Evolutionary conservation across 2,329 filamentous ascomycete species (phyloP).

Genomic region (Fusarium devonianum): DNA sequence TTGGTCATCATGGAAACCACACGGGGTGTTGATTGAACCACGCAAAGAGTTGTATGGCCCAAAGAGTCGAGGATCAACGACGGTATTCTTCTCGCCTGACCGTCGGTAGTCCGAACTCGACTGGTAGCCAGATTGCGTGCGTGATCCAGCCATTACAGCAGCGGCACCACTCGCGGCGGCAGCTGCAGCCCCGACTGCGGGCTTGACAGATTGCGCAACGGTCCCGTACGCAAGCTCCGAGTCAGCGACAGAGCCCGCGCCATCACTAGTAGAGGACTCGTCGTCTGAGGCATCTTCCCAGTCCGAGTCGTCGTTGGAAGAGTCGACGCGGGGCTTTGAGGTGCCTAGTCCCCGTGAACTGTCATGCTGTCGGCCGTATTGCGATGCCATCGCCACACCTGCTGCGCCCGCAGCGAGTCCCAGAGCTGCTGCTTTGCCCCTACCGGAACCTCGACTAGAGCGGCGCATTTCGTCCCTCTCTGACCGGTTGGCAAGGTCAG

Average conservation of each 20-base stretch:
- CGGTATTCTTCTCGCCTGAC: constrained; percentile 52
- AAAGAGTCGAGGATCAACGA: constrained; percentile 66
- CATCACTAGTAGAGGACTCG: constrained; percentile 49
- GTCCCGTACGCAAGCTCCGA: constrained; percentile 51
- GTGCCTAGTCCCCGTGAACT: constrained; percentile 49
- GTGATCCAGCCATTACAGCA: constrained; percentile 48
- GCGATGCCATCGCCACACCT: constrained; percentile 51
- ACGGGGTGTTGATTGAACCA: constrained; percentile 61
- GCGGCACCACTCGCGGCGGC: constrained; percentile 51
- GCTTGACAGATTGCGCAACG: constrained; percentile 37
- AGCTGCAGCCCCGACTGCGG: constrained; percentile 33
- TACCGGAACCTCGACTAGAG: constrained; percentile 43
- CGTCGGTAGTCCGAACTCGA: constrained; percentile 18
- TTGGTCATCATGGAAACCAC: constrained; percentile 57
- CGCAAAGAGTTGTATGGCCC: constrained; percentile 68
- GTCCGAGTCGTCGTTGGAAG: constrained; percentile 57
- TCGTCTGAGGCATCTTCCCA: constrained; percentile 66
- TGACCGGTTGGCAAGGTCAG: constrained; percentile 59
- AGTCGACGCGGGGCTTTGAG: constrained; percentile 51
- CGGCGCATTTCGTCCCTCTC: constrained; percentile 58
- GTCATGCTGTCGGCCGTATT: constrained; percentile 46
- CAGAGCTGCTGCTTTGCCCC: constrained; percentile 32
- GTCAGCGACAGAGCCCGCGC: constrained; percentile 44
- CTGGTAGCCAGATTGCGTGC: constrained; percentile 38
- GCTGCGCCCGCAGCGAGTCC: constrained; percentile 48